Evolutionary conservation across 148 eudicot genomes (phyloP).

Genomic region (Spergularia marina): DNA sequence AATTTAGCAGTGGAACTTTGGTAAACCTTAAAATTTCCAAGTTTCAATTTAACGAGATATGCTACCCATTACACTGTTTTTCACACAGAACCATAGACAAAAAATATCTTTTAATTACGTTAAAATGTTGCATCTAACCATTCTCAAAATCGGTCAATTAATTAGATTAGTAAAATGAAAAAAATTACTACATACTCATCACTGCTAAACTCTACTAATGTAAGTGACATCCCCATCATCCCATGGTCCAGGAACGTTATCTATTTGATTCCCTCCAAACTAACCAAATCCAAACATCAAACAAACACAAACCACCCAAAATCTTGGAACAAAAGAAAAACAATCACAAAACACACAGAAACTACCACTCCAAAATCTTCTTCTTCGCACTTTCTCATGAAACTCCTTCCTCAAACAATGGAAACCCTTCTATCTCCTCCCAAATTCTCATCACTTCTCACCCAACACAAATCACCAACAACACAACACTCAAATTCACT

Average conservation of each 20-base stretch:
- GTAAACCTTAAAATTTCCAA: too few species aligned
- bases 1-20: too few species aligned
- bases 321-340: slow-evolving; percentile 1
- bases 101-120: too few species aligned
- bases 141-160: too few species aligned
- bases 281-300: slow-evolving; percentile 22
- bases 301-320: slow-evolving; percentile 58
- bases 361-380: background rate
- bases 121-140: too few species aligned
- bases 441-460: slow-evolving; percentile 51
- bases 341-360: slow-evolving; percentile 11
- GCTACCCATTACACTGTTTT: too few species aligned
- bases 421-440: slow-evolving; percentile 84
- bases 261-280: background rate
- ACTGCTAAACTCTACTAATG: too few species aligned
- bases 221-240: background rate
- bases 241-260: slow-evolving; percentile 23
- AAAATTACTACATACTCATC: too few species aligned
- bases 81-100: too few species aligned
- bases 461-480: slow-evolving; percentile 25
- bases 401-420: slow-evolving; percentile 43
- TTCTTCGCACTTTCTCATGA: slow-evolving; percentile 9
- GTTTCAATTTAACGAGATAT: too few species aligned
- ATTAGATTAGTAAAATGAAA: too few species aligned
- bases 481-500: slow-evolving; percentile 35